A percentile compares a stretch with the other conserved stretches of the same genome.
Evolutionary conservation across 805 yeast species (phyloP).

Genomic region (Candida rishiriensis): DNA sequence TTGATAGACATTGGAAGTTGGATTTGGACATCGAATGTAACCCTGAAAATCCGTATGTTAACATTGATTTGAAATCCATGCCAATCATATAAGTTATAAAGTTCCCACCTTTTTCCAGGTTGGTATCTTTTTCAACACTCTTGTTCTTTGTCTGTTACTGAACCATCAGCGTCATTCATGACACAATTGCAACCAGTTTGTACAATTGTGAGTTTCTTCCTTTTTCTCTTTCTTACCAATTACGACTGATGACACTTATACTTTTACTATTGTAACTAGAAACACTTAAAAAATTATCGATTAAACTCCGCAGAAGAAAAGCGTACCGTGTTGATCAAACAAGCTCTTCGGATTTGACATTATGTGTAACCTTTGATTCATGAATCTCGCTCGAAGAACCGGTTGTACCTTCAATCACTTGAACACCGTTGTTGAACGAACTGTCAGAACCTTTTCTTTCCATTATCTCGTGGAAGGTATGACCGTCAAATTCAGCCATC

Average conservation of each 20-base stretch:
- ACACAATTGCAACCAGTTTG: too few species aligned
- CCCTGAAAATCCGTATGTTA: conserved; percentile 61
- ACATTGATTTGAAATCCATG: conserved; percentile 56
- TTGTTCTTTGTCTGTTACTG: too few species aligned
- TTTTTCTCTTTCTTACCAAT: too few species aligned
- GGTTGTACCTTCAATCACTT: conserved; percentile 8
- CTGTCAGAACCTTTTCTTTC: conserved; percentile 10
- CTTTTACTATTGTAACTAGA: too few species aligned
- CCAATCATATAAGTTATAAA: conserved; percentile 27
- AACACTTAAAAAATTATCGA: too few species aligned
- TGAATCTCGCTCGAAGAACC: conserved; percentile 15
- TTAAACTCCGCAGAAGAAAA: too few species aligned
- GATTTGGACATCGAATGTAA: conserved; percentile 60
- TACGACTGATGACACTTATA: too few species aligned
- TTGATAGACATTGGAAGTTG: conserved; percentile 54
- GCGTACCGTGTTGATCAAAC: too few species aligned
- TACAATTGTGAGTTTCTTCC: too few species aligned
- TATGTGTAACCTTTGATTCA: conserved; percentile 13
- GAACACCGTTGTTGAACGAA: conserved; percentile 3
- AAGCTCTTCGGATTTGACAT: conserved; percentile 13
- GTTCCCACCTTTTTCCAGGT: too few species aligned
- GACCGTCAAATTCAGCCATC: conserved; percentile 45
- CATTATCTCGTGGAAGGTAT: conserved; percentile 15
- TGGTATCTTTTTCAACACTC: too few species aligned
- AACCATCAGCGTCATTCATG: too few species aligned